These are phyloP conservation scores for Dryadomyces quercus-mongolicae DNA, from an alignment of 2,329 filamentous ascomycete genomes.

Conservation along the genomic window DNA sequence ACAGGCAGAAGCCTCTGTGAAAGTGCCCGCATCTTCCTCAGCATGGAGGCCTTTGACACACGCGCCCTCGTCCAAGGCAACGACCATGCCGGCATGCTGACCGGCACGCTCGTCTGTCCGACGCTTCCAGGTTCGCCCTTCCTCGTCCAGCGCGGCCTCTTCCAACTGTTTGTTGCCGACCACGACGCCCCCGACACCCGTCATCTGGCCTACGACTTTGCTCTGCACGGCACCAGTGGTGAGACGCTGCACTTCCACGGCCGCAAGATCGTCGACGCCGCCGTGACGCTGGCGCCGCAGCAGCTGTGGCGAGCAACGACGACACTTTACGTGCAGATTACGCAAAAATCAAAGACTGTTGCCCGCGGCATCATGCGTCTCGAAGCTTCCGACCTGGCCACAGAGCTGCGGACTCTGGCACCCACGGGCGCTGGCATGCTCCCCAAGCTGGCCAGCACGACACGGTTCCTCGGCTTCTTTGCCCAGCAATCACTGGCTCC, in stretches of 20 bases:
- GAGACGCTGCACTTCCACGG: constrained; percentile 45
- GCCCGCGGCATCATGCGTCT: constrained; percentile 50
- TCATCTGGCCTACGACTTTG: constrained; percentile 50
- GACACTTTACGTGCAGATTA: constrained; percentile 50
- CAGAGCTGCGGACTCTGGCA: constrained; percentile 40
- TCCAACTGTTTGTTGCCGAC: constrained; percentile 44
- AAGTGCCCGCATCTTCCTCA: constrained; percentile 46
- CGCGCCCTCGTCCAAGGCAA: constrained; percentile 31
- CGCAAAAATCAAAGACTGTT: constrained; percentile 22
- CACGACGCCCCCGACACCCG: constrained; percentile 41
- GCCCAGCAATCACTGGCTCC: constrained; percentile 37
- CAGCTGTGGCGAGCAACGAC: constrained; percentile 51
- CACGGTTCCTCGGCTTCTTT: constrained; percentile 44
- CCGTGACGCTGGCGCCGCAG: constrained; percentile 40
- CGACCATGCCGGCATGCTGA: constrained; percentile 40
- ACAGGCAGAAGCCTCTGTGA: constrained; percentile 41
- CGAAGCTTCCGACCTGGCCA: constrained; percentile 37
- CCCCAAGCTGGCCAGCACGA: constrained; percentile 30
- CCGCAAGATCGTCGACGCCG: constrained; percentile 50
- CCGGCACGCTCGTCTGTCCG: constrained; percentile 46
- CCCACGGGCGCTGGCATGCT: constrained; percentile 34
- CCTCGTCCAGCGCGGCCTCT: constrained; percentile 44
- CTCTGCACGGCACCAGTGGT: constrained; percentile 42
- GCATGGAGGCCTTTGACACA: constrained; percentile 42
- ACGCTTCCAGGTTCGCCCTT: constrained; percentile 44